Base-by-base conservation (phyloP, 305 asterid genomes). In the Solanum chacoense region DNA sequence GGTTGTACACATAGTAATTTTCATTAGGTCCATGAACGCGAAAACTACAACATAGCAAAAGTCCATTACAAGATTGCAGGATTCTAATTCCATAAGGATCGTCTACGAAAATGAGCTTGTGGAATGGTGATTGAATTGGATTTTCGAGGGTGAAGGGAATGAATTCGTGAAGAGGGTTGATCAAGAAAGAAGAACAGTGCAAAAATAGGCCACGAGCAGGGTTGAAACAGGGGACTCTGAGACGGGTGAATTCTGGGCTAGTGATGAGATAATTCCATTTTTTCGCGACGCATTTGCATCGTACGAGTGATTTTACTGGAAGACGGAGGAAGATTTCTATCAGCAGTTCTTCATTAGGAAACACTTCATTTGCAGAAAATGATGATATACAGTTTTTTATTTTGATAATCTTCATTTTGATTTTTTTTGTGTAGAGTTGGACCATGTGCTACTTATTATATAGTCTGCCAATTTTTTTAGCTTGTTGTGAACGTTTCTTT, bases 1-100 rank as follows among this genome's bases (percentile, higher is more conserved):
- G 94, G 74, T 93, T 91, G 77, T 90, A 91, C 11, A 92, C 71
- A 20, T 87, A 89, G 73, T 90, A 89, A 34, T 65, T 86, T 7
- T 34, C 38, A 13, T 77, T 74, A 20, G 73, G 84, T 7, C 26
- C 50, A 73, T 67, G 32, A 59, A 36, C 55, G 20, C 65, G 90
- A 31, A 88, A 71, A 36, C 91, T 84, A 8, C 91, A 81, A 85
- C 94, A 93, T 10, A 90, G 91, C 69, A 93, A 65, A n/a, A 93
- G 78, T 36, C 95, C 94, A 83, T 92, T 92, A 88, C 95, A 93
- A 34, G 94, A 93, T 36, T 91, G 92, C 12, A 88, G 12, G 87
- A 93, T 90, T 65, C 85, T 86, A 37, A 88, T 90, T 22, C 84
- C 87, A 35, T 9, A 5, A 73, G 89, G 87, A n/a, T 88, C 92